phyloP scores from a whole-genome alignment of 345 rosid genomes.

The Boechera retrofracta region DNA sequence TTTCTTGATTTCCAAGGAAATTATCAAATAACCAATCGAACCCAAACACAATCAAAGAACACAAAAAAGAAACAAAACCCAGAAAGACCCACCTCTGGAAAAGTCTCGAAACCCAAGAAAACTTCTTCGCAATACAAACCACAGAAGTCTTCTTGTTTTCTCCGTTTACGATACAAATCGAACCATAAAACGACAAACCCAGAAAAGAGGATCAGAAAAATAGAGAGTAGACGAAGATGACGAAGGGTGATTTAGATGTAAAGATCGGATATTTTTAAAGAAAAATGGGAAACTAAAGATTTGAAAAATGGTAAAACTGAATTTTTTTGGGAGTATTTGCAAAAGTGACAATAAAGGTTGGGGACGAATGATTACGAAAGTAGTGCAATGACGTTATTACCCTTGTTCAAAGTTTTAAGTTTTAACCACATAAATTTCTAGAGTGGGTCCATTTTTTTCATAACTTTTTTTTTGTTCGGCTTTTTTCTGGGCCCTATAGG shows the following conservation, averaged over 20 bases:
- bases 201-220: not conserved
- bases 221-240: slow-evolving; percentile 17
- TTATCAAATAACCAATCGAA: not conserved
- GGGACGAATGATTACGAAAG: slow-evolving; percentile 8
- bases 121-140: slow-evolving; percentile 1
- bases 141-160: slow-evolving; percentile 28
- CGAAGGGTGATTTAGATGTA: not conserved
- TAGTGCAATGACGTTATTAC: not conserved
- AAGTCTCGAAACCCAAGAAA: slow-evolving; percentile 18
- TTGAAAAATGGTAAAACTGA: not conserved
- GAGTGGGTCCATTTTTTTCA: not conserved
- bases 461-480: not conserved
- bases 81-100: not conserved
- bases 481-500: not conserved
- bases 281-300: slow-evolving; percentile 1
- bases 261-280: not conserved
- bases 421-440: not conserved
- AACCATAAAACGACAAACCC: slow-evolving; percentile 37
- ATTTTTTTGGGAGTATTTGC: not conserved
- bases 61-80: slow-evolving; percentile 4
- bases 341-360: slow-evolving; percentile 16
- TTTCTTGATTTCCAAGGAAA: slow-evolving; percentile 45
- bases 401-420: not conserved
- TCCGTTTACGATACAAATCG: slow-evolving; percentile 20
- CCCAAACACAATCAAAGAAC: not conserved